A percentile compares a stretch with the other conserved stretches of the same genome.
phyloP scores from a whole-genome alignment of 805 yeast genomes.

The Blastobotrys attinorum region DNA sequence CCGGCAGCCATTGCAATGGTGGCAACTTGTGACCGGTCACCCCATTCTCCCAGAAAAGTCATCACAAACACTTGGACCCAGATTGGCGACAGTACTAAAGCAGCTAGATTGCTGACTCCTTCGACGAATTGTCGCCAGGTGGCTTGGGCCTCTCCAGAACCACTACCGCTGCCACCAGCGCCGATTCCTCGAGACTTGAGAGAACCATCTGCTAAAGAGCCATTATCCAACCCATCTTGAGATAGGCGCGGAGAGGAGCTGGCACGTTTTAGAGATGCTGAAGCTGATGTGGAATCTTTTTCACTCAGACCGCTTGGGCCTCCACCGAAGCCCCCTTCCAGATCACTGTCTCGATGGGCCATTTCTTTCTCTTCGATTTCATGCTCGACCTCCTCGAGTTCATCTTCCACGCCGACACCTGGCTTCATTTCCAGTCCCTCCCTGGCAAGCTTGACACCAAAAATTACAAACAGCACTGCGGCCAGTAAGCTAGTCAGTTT shows the following conservation, averaged over 20 bases:
- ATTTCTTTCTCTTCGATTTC: conserved; percentile 66
- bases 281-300: conserved; percentile 10
- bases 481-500: conserved; percentile 77
- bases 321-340: conserved; percentile 47
- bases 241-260: conserved; percentile 20
- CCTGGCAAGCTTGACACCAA: conserved; percentile 64
- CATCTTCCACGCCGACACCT: conserved; percentile 85
- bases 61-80: conserved; percentile 93
- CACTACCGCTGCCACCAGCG: conserved; percentile 10
- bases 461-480: conserved; percentile 68
- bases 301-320: conserved; percentile 35
- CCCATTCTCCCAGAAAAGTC: conserved; percentile 98
- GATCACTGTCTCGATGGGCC: conserved; percentile 40
- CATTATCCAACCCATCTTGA: conserved; percentile 29
- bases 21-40: conserved; percentile 96
- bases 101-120: conserved; percentile 47
- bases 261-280: conserved; percentile 12
- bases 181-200: conserved; percentile 13
- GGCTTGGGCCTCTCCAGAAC: too few relatives aligned
- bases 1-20: conserved; percentile 99
- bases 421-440: conserved; percentile 79
- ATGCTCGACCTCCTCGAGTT: conserved; percentile 93
- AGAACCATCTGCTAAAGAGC: conserved; percentile 15
- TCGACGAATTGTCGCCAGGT: conserved; percentile 18
- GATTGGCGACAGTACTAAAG: conserved; percentile 68